phyloP scores from a whole-genome alignment of 208 protist genomes.

The Trypanosoma melophagium region DNA sequence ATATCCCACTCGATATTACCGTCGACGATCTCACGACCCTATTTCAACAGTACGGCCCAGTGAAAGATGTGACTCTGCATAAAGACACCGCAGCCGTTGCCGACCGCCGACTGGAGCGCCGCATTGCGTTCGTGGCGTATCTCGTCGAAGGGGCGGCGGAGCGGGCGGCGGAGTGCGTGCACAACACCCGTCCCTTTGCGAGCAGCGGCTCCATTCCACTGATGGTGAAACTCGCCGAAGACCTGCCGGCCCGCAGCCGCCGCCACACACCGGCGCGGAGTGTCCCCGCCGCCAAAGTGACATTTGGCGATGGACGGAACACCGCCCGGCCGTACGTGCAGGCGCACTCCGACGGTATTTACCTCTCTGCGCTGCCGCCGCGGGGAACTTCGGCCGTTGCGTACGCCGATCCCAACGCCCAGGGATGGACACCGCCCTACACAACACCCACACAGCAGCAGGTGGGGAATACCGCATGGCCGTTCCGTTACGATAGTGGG shows the following conservation, averaged over 20 bases:
- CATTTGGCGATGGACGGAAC: no score
- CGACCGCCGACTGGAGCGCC: conserved; percentile 15
- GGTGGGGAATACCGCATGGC: no score
- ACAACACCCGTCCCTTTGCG: conserved; percentile 66
- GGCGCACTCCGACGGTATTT: no score
- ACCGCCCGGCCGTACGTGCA: no score
- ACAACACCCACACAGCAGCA: no score
- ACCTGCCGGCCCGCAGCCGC: conserved; percentile 37
- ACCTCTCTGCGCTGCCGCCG: no score
- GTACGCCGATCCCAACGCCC: no score
- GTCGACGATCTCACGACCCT: conserved; percentile 20
- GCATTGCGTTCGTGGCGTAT: conserved; percentile 61
- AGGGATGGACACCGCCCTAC: no score
- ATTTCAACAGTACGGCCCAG: conserved; percentile 25
- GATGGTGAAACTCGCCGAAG: conserved; percentile 80
- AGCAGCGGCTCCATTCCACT: conserved; percentile 50
- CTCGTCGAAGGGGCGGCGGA: conserved; percentile 47
- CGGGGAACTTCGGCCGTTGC: no score
- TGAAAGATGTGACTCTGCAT: conserved; percentile 63
- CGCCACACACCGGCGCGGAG: conserved; percentile 71
- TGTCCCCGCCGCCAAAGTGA: conserved; percentile 83
- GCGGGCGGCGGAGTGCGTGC: conserved; percentile 51
- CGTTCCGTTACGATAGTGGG: no score
- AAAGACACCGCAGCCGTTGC: conserved; percentile 44
- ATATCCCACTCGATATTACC: conserved; percentile 53